These are phyloP conservation scores for Mastigamoeba balamuthi DNA, from an alignment of 78 protist genomes.

Conservation along the genomic window DNA sequence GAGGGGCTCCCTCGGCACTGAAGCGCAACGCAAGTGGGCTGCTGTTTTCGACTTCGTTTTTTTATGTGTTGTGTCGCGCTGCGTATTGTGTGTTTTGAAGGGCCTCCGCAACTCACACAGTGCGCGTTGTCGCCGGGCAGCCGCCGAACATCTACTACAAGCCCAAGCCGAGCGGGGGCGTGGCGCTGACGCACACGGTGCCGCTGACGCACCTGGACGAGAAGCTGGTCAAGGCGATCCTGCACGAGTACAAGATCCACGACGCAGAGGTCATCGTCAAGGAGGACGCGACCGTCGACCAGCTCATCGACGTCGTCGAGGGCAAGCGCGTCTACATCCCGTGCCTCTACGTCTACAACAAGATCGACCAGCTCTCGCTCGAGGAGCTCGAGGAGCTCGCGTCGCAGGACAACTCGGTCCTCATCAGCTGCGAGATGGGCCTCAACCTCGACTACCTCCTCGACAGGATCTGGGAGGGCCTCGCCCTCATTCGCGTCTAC, in stretches of 20 bases:
- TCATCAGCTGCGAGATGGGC: conserved; percentile 43
- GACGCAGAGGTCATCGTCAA: conserved; percentile 50
- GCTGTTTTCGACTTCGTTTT: too few species aligned
- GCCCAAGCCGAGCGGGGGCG: conserved; percentile 45
- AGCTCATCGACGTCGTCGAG: conserved; percentile 95
- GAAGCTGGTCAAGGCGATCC: conserved; percentile 52
- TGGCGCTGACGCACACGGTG: conserved; percentile 25
- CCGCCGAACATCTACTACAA: conserved; percentile 54
- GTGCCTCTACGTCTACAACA: conserved; percentile 77
- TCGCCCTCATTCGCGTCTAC: conserved; percentile 79
- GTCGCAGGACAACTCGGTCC: conserved; percentile 32
- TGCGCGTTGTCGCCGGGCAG: too few species aligned
- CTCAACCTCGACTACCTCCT: conserved; percentile 89
- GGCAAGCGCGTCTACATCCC: conserved; percentile 81
- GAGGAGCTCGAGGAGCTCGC: conserved; percentile 80
- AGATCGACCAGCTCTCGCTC: conserved; percentile 91
- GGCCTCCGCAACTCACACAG: too few species aligned
- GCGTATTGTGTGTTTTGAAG: too few species aligned
- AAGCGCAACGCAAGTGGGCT: too few species aligned
- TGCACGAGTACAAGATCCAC: conserved; percentile 74
- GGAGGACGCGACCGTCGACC: conserved; percentile 89
- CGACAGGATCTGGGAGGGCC: conserved; percentile 86
- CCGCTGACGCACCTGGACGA: conserved; percentile 59
- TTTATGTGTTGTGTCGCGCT: too few species aligned
- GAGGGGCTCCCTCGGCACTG: too few species aligned